Base-by-base conservation (phyloP, 768 basidiomycete species). In the Rhizopogon vinicolor region DNA sequence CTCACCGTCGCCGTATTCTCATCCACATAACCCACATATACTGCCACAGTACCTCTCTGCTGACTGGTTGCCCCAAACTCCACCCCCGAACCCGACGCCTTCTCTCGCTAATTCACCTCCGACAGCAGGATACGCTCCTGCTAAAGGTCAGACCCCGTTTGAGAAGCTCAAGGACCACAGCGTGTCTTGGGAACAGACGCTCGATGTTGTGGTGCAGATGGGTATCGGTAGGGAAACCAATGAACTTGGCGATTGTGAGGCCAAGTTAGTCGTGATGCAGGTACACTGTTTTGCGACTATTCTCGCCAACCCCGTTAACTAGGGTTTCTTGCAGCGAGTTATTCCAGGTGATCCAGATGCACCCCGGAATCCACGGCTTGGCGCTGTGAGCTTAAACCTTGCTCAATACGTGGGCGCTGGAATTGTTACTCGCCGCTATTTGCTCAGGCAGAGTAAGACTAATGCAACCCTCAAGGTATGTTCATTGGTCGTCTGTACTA, bases 381-480 rank as follows among this genome's bases (percentile, higher is more conserved):
- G 89, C 3, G 76, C 75, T 6, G 76, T 91, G 7, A 76, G 81
- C 60, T 75, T 92, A 55, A 86, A 92, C 63, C 75, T 92, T 1
- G 84, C 90, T 0, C 85, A 91, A 63, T 92, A 90, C 61, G 85
- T 83, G 13, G 76, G 78, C 45, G 80, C 72, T 1, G 80, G 81
- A 7, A 65, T 67, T 29, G 77, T 89, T 25, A 82, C 82, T 9
- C 76, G 90, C 16, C 75, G 82, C 6, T 88, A 89, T 68, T 75
- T 90, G 7, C 70, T 91, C 5, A 75, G 81, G 46, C 80, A 88
- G 61, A 89, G 86, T 61, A 89, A 87, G 70, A 89, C 84, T 40
- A 92, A 92, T 60, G 88, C 90, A 1, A 87, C 84, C 6, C 74
- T 92, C 46, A 87, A 87, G 76, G 86, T 87, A 43, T 45, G 40